Evolutionary conservation across 2,329 filamentous ascomycete species (phyloP).

Genomic region (Fusarium odoratissimum): DNA sequence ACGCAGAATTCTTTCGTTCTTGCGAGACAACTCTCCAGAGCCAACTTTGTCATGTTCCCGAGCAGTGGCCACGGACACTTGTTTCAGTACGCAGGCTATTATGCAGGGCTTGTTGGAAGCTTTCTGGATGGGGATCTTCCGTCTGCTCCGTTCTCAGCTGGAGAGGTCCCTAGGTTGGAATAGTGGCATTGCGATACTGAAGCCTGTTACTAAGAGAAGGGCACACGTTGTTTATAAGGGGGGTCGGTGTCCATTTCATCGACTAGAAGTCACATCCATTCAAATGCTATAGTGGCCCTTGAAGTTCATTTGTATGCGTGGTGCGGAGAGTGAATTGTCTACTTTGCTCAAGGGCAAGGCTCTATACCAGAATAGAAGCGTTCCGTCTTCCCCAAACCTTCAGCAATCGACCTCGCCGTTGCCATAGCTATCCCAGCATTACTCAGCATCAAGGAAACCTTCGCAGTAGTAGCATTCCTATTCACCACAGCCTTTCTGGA

Average conservation of each 20-base stretch:
- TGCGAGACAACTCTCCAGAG: background rate
- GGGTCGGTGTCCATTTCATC: too few relatives aligned
- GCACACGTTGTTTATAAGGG: too few relatives aligned
- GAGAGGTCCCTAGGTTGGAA: fast-evolving
- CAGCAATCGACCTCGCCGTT: background rate
- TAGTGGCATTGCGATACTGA: background rate
- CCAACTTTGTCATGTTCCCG: background rate
- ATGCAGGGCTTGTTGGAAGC: background rate
- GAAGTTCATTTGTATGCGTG: too few relatives aligned
- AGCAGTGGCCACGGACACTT: background rate
- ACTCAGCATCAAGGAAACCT: fast-evolving
- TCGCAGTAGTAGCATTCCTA: fast-evolving
- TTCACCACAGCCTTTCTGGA: background rate
- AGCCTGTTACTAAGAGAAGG: too few relatives aligned
- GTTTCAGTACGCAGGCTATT: background rate
- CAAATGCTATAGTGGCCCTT: too few relatives aligned
- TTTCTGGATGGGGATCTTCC: fast-evolving
- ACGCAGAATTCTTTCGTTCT: background rate
- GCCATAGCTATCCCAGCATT: background rate
- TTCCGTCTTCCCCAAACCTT: background rate
- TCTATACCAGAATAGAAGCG: background rate
- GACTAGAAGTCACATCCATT: too few relatives aligned
- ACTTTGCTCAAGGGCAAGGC: too few relatives aligned
- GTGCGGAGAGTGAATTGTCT: too few relatives aligned
- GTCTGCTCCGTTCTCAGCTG: fast-evolving